Base-by-base conservation (phyloP, 352 stramenopile genomes). In the Globisporangium spiculum region DNA sequence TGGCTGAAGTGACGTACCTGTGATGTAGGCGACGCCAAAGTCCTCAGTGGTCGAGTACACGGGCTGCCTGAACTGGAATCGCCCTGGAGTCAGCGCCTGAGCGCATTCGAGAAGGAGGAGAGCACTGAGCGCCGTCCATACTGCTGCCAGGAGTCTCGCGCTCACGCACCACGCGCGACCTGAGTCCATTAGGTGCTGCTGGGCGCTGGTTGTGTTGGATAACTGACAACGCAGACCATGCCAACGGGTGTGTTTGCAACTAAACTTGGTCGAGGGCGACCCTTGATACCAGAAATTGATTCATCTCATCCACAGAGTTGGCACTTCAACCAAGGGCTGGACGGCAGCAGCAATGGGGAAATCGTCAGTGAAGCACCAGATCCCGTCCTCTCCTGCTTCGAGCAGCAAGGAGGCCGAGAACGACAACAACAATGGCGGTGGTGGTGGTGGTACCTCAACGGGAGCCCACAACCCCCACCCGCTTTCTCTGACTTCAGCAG, bases 11-110 rank as follows among this genome's bases (percentile, higher is more conserved):
- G 58, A 7, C 60, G 5, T 66, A 83, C 78, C 76, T 16, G 79
- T 81, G 44, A 89, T 69, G 22, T 84, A 81, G 0, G 83, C 84
- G 38, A 93, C 81, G 20, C 84, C 84, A 68, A 91, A 90, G 52
- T 90, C 81, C 59, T 84, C 69, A 0, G 78, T 85, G 24, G 83
- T 89, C 27, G 68, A 75, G 65, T 90, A 93, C 12, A 76, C n/a
- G 7, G 76, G 55, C 58, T 88, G 73, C 8, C 68, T 60, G 46
- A 93, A 93, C 63, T 91, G 84, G 70, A 91, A 79, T 14, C 84
- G 73, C 4, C 84, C 84, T 8, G 70, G 69, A 0, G 58, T 65
- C 41, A 70, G 22, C 20, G 67, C 74, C 2, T 58, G 20, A 18
- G 34, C 32, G 4, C n/a, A n/a, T n/a, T 1, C 30, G 3, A 57